phyloP scores from a whole-genome alignment of 495 filamentous ascomycete genomes.

The Neurospora terricola region DNA sequence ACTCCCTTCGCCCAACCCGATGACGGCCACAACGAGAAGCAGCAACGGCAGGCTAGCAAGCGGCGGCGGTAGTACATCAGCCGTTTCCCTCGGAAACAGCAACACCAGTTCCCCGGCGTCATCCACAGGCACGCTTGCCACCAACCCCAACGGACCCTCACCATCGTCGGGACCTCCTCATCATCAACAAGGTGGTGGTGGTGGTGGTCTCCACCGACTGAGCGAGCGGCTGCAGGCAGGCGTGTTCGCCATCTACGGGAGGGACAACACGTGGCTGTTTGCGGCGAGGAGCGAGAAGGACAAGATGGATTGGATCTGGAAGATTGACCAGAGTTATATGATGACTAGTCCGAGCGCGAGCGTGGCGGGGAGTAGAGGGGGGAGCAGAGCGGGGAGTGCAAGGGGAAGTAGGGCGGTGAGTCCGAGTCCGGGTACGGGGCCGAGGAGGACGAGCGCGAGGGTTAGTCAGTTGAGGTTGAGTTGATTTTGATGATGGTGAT shows the following conservation, averaged over 20 bases:
- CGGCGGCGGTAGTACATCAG: background rate
- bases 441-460: background rate
- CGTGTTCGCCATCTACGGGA: conserved; percentile 89
- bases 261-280: conserved; percentile 90
- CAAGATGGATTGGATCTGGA: conserved; percentile 90
- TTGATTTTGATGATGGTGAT: background rate
- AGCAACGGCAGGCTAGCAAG: background rate
- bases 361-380: conserved; percentile 5
- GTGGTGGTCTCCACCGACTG: conserved; percentile 26
- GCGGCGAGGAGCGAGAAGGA: conserved; percentile 76
- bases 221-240: conserved; percentile 49
- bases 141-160: conserved; percentile 16
- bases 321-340: conserved; percentile 51
- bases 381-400: background rate
- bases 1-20: background rate
- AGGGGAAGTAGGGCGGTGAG: conserved; percentile 10
- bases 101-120: background rate
- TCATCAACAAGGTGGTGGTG: conserved; percentile 10
- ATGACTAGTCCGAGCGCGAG: conserved; percentile 19
- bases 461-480: background rate
- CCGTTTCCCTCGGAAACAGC: background rate
- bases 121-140: conserved; percentile 17
- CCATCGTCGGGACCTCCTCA: conserved; percentile 17
- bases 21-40: background rate
- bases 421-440: background rate